Conservation (phyloP, 108 stramenopile genomes). For the Asterionellopsis glacialis region DNA sequence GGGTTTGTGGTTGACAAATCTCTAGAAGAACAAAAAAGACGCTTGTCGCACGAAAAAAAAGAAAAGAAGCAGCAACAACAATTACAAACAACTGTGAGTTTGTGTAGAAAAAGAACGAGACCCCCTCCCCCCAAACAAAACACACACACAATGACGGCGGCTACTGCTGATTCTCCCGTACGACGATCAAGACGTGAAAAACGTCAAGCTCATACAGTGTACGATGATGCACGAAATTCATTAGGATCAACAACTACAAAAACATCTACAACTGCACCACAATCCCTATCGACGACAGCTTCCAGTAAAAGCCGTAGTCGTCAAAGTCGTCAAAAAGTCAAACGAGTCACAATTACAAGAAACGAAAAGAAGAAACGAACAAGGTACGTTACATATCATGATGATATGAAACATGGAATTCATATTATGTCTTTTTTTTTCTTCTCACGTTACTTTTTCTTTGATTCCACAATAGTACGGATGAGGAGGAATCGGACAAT, state of each 20-base stretch:
- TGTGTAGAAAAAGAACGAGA: no score
- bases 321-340: no score
- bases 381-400: background rate
- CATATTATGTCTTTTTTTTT: background rate
- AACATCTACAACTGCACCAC: background rate
- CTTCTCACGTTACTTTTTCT: background rate
- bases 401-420: background rate
- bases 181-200: slow-evolving; percentile 41
- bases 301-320: background rate
- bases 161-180: background rate
- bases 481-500: slow-evolving; percentile 15
- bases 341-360: no score
- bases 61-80: no score
- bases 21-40: no score
- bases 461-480: slow-evolving; percentile 2
- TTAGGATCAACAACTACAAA: background rate
- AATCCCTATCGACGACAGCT: slow-evolving; percentile 7
- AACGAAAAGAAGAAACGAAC: background rate
- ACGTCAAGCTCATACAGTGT: slow-evolving; percentile 26
- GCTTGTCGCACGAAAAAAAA: no score
- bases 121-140: no score
- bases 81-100: no score
- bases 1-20: no score
- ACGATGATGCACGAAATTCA: slow-evolving; percentile 34
- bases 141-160: background rate